Conservation (phyloP, 139 green algal species). For the Nannochloris sp. region DNA sequence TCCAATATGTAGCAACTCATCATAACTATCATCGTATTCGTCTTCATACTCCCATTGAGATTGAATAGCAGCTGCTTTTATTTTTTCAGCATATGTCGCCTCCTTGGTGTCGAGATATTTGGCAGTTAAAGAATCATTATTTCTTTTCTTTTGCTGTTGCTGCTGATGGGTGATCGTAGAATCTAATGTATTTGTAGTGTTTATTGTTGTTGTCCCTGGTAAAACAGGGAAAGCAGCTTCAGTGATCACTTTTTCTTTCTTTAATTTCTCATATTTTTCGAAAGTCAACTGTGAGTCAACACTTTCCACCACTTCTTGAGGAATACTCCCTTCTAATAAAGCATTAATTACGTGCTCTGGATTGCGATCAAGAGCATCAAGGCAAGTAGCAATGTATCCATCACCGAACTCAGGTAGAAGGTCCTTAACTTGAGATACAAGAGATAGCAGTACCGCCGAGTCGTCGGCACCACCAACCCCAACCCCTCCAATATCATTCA, state of each 20-base stretch:
- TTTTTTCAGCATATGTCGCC: constrained; percentile 12
- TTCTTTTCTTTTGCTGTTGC: not conserved
- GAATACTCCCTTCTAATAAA: constrained; percentile 61
- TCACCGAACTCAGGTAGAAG: constrained; percentile 68
- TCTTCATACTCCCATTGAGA: constrained; percentile 72
- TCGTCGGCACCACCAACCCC: not conserved
- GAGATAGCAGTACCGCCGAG: not conserved
- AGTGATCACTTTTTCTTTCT: not conserved
- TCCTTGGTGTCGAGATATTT: constrained; percentile 24
- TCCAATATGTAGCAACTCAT: constrained; percentile 47
- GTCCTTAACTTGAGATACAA: constrained; percentile 45
- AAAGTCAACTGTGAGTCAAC: constrained; percentile 42
- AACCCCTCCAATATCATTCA: not conserved
- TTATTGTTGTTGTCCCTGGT: too few relatives aligned
- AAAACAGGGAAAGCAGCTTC: not conserved
- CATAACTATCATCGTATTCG: constrained; percentile 80
- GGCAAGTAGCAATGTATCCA: constrained; percentile 56
- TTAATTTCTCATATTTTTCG: not conserved
- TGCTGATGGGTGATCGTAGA: not conserved
- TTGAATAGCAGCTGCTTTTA: constrained; percentile 5
- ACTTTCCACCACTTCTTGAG: constrained; percentile 11
- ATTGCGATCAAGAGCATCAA: constrained; percentile 37
- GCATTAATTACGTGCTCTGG: constrained; percentile 55
- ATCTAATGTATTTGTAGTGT: too few relatives aligned
- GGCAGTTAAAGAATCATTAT: too few relatives aligned